Evolutionary conservation across 2,329 filamentous ascomycete species (phyloP), one percentile per base, ranked within the genome.

Genomic region (Xenoacremonium recifei): DNA sequence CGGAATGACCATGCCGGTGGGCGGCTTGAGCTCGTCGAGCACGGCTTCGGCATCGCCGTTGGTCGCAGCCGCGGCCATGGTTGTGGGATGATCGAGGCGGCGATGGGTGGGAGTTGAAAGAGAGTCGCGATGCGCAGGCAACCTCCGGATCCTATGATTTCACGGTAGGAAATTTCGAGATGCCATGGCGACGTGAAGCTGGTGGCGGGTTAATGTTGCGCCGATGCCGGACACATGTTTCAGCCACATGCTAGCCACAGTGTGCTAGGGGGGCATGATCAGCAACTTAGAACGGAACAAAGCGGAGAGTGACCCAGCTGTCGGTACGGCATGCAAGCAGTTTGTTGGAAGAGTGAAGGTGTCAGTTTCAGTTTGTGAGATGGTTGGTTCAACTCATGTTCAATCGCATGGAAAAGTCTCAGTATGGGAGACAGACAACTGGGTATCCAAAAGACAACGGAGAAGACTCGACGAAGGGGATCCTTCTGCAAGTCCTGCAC

Each of bases 1-100:
- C 17, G 93, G 93, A 40, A 96, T 78, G 42, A 96, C 87, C 50
- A 96, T 78, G 49, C 90, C 89, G 44, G 84, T 71, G 4, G 92
- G 92, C 23, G 89, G 83, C 65, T 90, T 92, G 63, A 83, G 79
- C 49, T 83, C 79, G 49, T 90, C 80, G 42, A 84, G 72, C 35
- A 65, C 65, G 30, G 72, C 69, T 30, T 71, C 66, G 51, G 72
- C 64, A 63, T 79, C 76, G 54, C 75, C 76, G 57, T 80, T 80
- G 50, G 71, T 66, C 50, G 63, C 59, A 54, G 62, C 61, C 42
- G 61, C 49, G 43, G 61, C 56, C 61, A 64, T 64, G 34, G 37
- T 45, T 35, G 30, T 16, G 44, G 7, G 21, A 41, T 30, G 33
- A 40, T 32, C 42, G 38, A 35, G n/a, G n/a, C n/a, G n/a, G n/a